Evolutionary conservation across 805 yeast species (phyloP), one percentile per base, ranked within the genome.

Genomic region (Debaryomyces tyrocola): DNA sequence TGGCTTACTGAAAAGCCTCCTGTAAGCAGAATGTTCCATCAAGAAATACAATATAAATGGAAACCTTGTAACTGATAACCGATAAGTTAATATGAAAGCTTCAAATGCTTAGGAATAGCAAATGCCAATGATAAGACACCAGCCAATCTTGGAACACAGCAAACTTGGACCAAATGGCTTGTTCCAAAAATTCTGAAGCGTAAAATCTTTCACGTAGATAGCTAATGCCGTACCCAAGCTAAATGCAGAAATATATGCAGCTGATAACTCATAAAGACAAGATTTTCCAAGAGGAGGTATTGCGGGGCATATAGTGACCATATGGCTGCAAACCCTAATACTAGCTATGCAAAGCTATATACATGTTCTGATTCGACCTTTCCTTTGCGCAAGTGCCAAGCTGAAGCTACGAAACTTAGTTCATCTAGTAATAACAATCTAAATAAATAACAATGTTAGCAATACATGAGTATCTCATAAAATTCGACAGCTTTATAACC

Each of bases 61-160:
- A 60, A 7, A 64, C 65, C 45, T 64, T 62, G 48, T 66, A 67
- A 11, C 67, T 56, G 37, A 67, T 58, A 41, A 67, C 64, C 18
- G 63, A 60, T 53, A 66, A 67, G 45, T 64, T 62, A 6, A 53
- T 66, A 67, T 66, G 14, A 67, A 53, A 10, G 47, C 58, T 18
- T 50, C 59, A 45, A 67, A 67, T 9, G 57, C 60, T 70, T 70
- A 12, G 72, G 72, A 38, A 66, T 67, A 27, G 67, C 57, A 27
- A 67, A 55, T 6, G 58, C 70, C 41, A 67, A 55, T 4, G 70
- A 60, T 9, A 64, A 64, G 37, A 49, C 69, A 64, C 70, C 72
- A 67, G n/a, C 59, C 64, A 43, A 52, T 46, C 72, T 54, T 15
- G 72, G 70, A 31, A 64, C 48, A 37, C 56, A 27, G 67, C 67